phyloP scores from a whole-genome alignment of 345 rosid species.

The Streptanthus diversifolius region DNA sequence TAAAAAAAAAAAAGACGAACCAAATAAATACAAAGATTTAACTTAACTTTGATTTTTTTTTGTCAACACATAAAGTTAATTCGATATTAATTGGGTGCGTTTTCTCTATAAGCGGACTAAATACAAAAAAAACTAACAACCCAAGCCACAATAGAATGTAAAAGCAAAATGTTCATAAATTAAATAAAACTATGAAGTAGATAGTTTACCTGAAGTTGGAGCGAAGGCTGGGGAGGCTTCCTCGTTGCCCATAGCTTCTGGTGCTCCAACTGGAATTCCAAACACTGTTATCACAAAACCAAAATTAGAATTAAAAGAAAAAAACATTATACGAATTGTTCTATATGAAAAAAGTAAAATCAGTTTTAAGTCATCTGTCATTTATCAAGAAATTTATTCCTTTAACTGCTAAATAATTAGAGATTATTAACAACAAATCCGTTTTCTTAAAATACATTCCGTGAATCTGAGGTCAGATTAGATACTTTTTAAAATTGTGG shows the following conservation, averaged over 20 bases:
- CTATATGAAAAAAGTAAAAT: neutral
- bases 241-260: slow-evolving; percentile 14
- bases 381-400: neutral
- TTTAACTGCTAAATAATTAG: neutral
- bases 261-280: slow-evolving; percentile 33
- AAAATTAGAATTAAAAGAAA: neutral
- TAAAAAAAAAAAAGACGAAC: neutral
- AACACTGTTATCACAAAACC: slow-evolving; percentile 13
- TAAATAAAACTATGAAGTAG: neutral
- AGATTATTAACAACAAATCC: neutral
- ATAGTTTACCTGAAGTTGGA: slow-evolving; percentile 23
- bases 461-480: neutral
- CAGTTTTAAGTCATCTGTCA: neutral
- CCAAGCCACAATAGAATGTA: neutral
- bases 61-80: too few relatives aligned
- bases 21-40: neutral
- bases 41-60: neutral
- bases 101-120: neutral
- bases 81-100: neutral
- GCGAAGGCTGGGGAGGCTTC: slow-evolving; percentile 19
- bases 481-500: neutral
- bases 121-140: neutral
- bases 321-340: neutral
- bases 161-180: neutral
- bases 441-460: neutral